Percentiles rank a stretch among this genome's conserved stretches.
These are phyloP conservation scores for Aurinia saxatilis DNA, from an alignment of 345 rosid species.

Conservation along the genomic window DNA sequence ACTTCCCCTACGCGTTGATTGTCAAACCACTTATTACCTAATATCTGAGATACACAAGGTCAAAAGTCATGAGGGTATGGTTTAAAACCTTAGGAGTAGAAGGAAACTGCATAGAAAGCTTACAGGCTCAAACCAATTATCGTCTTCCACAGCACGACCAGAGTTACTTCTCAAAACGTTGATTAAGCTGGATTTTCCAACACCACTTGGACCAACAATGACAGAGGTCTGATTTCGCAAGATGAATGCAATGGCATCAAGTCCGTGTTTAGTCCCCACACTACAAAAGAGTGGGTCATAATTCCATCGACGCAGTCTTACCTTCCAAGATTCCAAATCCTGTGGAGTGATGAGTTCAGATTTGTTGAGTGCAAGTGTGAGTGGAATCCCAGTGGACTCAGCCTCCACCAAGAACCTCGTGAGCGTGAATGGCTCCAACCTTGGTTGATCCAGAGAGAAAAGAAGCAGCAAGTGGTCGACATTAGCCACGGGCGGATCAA, in stretches of 20 bases:
- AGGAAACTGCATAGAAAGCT: constrained; percentile 21
- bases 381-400: constrained; percentile 74
- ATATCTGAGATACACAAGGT: constrained; percentile 33
- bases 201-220: constrained; percentile 98
- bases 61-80: neutral
- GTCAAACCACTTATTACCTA: constrained; percentile 74
- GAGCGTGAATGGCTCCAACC: constrained; percentile 60
- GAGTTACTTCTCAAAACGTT: constrained; percentile 59
- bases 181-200: constrained; percentile 89
- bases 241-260: constrained; percentile 48
- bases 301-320: constrained; percentile 65
- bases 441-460: constrained; percentile 79
- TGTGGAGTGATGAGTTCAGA: constrained; percentile 66
- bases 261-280: constrained; percentile 57
- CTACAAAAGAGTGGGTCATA: constrained; percentile 82
- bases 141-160: constrained; percentile 32
- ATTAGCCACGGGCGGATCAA: constrained; percentile 89
- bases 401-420: constrained; percentile 89
- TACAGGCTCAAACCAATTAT: constrained; percentile 72
- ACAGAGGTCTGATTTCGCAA: constrained; percentile 82
- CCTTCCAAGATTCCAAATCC: constrained; percentile 58
- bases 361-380: constrained; percentile 76
- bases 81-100: neutral
- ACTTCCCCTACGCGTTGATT: constrained; percentile 83
- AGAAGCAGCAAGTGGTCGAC: constrained; percentile 74